Base-by-base conservation (phyloP, 1,284 basidiomycete species). In the Irpex sp. region DNA sequence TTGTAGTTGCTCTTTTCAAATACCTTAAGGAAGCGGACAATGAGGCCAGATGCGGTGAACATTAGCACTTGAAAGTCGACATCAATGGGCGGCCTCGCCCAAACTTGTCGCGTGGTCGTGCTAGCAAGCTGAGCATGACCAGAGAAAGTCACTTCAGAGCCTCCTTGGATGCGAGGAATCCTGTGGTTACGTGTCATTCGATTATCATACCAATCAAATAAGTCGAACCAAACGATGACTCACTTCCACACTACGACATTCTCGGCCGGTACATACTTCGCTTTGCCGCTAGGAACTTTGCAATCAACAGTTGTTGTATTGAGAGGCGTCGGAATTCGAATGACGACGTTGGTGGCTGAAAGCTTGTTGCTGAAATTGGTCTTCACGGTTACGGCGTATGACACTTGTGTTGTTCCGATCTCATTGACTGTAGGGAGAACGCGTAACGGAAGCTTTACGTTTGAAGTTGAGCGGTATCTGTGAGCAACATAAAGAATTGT, bases 181-280 rank as follows among this genome's bases (percentile, higher is more conserved):
- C 96, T 98, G 69, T 5, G 33, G 43, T 61, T 33, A 49, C 9
- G 33, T 8, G 21, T 13, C n/a, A n/a, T 60, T 15, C 59, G 46
- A 51, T 55, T 33, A 33, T 17, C 17, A 51, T 47, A 54, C 2
- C 36, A 55, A 51, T 50, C 35, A 43, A 39, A 19, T 46, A 6
- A 6, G 9, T 26, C 26, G 26, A 19, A 55, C 17, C 3, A 17
- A 31, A 13, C 54, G 21, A 21, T 43, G n/a, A 84, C 95, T 71
- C 74, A 97, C 95, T 98, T 98, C 97, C 97, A 99, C 0, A 98
- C 83, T 61, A 99, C 92, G 37, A 95, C 85, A 69, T 98, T 98
- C 76, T 99, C 97, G 0, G 85, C 92, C 0, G 97, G 95, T 1
- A 92, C 91, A 72, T 98, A 99, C 76, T 99, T 99, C 5, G 96